Conservation (phyloP, 495 filamentous ascomycete genomes). For the Neurospora tetrasperma region DNA sequence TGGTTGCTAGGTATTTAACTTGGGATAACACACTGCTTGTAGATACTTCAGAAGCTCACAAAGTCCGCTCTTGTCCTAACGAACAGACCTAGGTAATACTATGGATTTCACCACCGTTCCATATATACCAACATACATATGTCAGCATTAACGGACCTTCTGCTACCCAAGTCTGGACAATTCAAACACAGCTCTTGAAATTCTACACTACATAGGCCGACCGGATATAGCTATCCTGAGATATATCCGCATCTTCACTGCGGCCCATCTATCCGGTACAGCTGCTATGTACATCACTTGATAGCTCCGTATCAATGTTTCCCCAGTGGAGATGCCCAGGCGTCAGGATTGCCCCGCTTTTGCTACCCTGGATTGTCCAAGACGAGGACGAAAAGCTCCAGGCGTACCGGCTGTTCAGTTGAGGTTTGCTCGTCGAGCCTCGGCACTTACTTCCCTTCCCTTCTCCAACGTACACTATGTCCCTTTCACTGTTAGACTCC, state of each 20-base stretch:
- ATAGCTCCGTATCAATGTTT: background rate
- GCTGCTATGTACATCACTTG: background rate
- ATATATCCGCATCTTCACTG: background rate
- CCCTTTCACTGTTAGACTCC: background rate
- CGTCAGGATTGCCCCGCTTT: background rate
- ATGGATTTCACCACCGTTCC: background rate
- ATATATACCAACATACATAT: background rate
- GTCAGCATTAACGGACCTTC: background rate
- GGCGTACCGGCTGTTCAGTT: background rate
- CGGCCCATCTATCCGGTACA: background rate
- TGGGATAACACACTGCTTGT: too few species aligned
- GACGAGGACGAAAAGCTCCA: background rate
- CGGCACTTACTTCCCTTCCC: background rate
- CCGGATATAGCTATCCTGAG: background rate
- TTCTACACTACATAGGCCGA: background rate
- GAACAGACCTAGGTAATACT: background rate
- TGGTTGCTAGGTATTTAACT: too few species aligned
- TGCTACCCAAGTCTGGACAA: background rate
- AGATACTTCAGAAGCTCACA: background rate
- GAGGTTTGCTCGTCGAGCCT: background rate
- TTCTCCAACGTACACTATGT: too few species aligned
- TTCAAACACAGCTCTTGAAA: background rate
- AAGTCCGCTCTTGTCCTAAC: background rate
- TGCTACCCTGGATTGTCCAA: background rate
- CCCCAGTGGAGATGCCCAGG: background rate